Base-by-base conservation (phyloP, 2,329 filamentous ascomycete genomes). In the Fusarium denticulatum region DNA sequence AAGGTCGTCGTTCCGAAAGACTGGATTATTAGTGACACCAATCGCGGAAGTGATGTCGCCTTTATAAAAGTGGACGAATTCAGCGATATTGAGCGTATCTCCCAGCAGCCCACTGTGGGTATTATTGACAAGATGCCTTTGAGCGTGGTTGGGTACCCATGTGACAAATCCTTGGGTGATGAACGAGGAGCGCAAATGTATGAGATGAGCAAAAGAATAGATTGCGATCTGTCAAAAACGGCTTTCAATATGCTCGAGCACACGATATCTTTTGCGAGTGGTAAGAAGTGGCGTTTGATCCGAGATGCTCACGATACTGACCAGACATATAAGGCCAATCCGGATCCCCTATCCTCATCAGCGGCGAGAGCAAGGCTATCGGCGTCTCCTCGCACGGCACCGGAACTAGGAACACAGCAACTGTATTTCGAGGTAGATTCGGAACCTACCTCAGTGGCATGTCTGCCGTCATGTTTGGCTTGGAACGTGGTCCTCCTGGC, bases 281-380 rank as follows among this genome's bases (percentile, higher is more conserved):
- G 52, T 20, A 11, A 14, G 52, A 2, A n/a, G 14, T n/a, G 7
- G 6, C 12, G 40, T 30, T 10, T 0, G 5, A 18, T 6, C 12
- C 6, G 5, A 11, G 14, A 3, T 16, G 14, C 24, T 7, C 3
- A 7, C 2, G 0, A 3, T 40, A 30, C 6, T 40, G 26, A 40
- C 16, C 18, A 2, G 9, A 16, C 3, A 16, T 16, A 3, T 5
- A 9, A 53, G 50, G 50, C 2, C 24, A 55, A 39, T 55, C 34
- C 15, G 50, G 50, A 14, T 39, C 50, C 2, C 50, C 50, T 4
- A 2, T 55, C 5, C 24, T 55, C 18, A 39, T n/a, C 11, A 39
- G 8, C 1, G 34, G 34, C n/a, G 24, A 55, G 10, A 28, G 34
- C 14, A 28, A 26, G 15, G 10, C 50, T 28, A 28, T 55, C 15